Base-by-base conservation (phyloP, 768 basidiomycete genomes). In the Lactifluus echinatus region DNA sequence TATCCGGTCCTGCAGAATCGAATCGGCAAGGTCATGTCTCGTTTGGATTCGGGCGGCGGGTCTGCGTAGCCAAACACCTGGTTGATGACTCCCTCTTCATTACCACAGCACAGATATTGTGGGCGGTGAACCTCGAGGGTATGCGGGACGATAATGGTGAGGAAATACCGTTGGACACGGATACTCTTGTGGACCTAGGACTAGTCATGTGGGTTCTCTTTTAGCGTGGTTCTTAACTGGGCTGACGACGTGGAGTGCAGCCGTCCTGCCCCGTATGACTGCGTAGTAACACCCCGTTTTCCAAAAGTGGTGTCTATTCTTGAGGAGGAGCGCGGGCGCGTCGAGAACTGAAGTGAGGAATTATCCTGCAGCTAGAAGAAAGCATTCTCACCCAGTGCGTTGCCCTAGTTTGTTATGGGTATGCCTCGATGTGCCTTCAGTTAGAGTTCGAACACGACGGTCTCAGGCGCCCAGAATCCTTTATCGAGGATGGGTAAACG, bases 201-300 rank as follows among this genome's bases (percentile, higher is more conserved):
- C 4, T 19, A 15, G 44, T 45, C 44, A 45, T 28, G 44, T 45
- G 28, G 23, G 44, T 17, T 21, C 14, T 23, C 33, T 44, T 19
- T 8, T 15, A 15, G 15, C 12, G 23, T n/a, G n/a, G n/a, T n/a
- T n/a, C n/a, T n/a, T n/a, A n/a, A n/a, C n/a, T n/a, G n/a, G n/a
- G n/a, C n/a, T n/a, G n/a, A n/a, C n/a, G n/a, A n/a, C n/a, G n/a
- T n/a, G n/a, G 31, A 31, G 31, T 10, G 1, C 34, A 65, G 64
- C 10, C 37, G 40, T 4, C 63, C 64, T 1, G 28, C 21, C 17
- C 63, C 61, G 11, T 64, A 60, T 37, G 40, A 50, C 4, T 62
- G 57, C 48, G 43, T 23, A n/a, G 28, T 64, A 15, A 65, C 53
- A 26, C 64, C 65, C 5, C 56, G 65, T 26, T 54, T 57, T 23